Percentiles rank a stretch among this genome's conserved stretches.
These are phyloP conservation scores for Flaveria floridana DNA, from an alignment of 140 eudicot species.

Conservation along the genomic window DNA sequence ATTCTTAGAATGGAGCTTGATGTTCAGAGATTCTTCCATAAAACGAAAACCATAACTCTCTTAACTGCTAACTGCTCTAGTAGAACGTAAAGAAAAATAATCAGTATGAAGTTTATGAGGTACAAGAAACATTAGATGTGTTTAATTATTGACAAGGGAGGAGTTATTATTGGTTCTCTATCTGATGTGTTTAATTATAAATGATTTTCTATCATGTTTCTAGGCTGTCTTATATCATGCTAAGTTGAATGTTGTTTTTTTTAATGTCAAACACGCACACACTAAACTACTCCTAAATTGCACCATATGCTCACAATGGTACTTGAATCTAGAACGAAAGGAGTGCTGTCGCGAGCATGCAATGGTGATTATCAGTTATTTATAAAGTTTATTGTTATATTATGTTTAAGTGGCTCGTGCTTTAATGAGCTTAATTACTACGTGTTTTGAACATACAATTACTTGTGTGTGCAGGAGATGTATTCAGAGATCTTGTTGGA, in stretches of 20 bases:
- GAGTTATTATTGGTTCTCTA: not conserved
- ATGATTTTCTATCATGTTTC: not conserved
- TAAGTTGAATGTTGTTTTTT: not conserved
- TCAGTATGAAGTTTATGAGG: not conserved
- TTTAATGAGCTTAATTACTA: slow-evolving; percentile 16
- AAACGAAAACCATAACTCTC: not conserved
- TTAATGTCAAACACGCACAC: too few species aligned
- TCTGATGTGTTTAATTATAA: not conserved
- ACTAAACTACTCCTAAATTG: too few species aligned
- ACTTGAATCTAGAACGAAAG: not conserved
- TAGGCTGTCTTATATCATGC: not conserved
- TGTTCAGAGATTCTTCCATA: not conserved
- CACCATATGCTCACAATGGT: too few species aligned
- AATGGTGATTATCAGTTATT: not conserved
- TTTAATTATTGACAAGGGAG: not conserved
- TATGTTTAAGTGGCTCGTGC: slow-evolving; percentile 6
- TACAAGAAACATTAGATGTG: not conserved
- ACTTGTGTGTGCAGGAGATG: slow-evolving; percentile 66
- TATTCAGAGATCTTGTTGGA: slow-evolving; percentile 89
- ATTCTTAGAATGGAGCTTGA: slow-evolving; percentile 4
- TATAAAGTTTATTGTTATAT: not conserved
- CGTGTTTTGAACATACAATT: slow-evolving; percentile 27
- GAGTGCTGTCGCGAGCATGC: not conserved
- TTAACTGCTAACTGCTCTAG: not conserved
- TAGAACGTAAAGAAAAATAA: not conserved